Evolutionary conservation across 768 basidiomycete species (phyloP), one percentile per base, ranked within the genome.

Genomic region (Mrakia frigida): DNA sequence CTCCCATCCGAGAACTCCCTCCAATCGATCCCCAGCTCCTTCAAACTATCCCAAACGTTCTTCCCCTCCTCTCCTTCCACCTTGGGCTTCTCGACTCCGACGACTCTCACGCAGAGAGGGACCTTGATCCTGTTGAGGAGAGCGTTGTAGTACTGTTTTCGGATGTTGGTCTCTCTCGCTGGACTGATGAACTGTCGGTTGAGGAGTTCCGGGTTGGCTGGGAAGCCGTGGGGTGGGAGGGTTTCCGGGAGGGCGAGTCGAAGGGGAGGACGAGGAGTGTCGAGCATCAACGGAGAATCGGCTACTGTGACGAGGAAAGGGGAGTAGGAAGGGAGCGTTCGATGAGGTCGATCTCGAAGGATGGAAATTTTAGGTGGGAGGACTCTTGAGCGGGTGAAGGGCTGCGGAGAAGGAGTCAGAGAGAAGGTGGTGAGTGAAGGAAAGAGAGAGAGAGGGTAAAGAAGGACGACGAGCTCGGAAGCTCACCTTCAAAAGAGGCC

Each of bases 261-360:
- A 10, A 72, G 52, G 6, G 71, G 71, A 10, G 53, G 52, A 18
- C 52, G 35, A 28, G 71, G 59, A 3, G 23, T 6, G 52, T 50
- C 71, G 53, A 72, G 33, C 13, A 56, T 33, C 23, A 37, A 13
- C 3, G 71, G 23, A 14, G 71, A 72, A 35, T 53, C 59, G 33
- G 59, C 53, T 28, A 28, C 37, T 0, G 71, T 33, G 10, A 72
- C 71, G 23, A 72, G 71, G 50, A 39, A 59, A 33, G 71, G 71
- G 18, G 71, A 72, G 52, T 72, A 72, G n/a, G 71, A 56, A 14
- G 71, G 71, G 28, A 72, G 65, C 6, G 65, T 68, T 35, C 35
- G 35, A 18, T 25, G 14, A 7, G 71, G 53, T 18, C 33, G 71
- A 31, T 56, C 59, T 16, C 71, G 71, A 10, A 72, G 50, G 71